A percentile compares a stretch with the other conserved stretches of the same genome.
Conservation (phyloP, 2,329 filamentous ascomycete genomes). For the Penicillium griseofulvum region DNA sequence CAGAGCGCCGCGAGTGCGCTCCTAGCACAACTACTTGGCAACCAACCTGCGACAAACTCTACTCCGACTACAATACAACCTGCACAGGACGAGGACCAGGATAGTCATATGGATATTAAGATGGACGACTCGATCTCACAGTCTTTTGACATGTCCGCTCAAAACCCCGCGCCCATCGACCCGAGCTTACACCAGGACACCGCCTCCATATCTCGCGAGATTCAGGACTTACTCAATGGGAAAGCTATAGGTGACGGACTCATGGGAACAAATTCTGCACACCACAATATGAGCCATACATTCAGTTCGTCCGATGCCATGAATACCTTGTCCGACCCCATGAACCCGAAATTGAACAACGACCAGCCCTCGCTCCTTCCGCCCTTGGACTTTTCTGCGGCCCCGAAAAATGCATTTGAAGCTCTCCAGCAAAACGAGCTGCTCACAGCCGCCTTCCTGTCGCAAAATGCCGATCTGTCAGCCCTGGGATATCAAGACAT, state of each 20-base stretch:
- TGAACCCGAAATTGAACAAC: constrained; percentile 30
- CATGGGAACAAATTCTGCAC: constrained; percentile 11
- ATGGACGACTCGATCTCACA: constrained; percentile 12
- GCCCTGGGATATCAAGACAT: constrained; percentile 38
- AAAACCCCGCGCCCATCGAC: constrained; percentile 5
- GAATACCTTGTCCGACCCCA: constrained; percentile 34
- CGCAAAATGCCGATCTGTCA: constrained; percentile 36
- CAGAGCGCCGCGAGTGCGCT: constrained; percentile 44
- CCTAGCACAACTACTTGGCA: constrained; percentile 42
- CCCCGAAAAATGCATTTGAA: constrained; percentile 36
- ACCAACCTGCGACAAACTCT: constrained; percentile 27
- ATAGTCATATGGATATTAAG: constrained; percentile 13
- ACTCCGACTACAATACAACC: constrained; percentile 16
- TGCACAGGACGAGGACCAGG: constrained; percentile 13
- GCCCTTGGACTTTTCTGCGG: constrained; percentile 33
- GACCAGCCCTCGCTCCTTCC: constrained; percentile 37
- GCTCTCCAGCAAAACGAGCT: constrained; percentile 42
- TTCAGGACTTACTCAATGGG: constrained; percentile 19
- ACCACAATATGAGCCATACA: constrained; percentile 4
- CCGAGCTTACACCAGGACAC: constrained; percentile 10
- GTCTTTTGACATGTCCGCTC: constrained; percentile 8
- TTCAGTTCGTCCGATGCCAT: constrained; percentile 24
- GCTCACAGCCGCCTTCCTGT: constrained; percentile 39
- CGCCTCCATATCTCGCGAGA: constrained; percentile 12
- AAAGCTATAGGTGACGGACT: constrained; percentile 18